phyloP scores from a whole-genome alignment of 495 filamentous ascomycete genomes.

The Clavariopsis aquatica region DNA sequence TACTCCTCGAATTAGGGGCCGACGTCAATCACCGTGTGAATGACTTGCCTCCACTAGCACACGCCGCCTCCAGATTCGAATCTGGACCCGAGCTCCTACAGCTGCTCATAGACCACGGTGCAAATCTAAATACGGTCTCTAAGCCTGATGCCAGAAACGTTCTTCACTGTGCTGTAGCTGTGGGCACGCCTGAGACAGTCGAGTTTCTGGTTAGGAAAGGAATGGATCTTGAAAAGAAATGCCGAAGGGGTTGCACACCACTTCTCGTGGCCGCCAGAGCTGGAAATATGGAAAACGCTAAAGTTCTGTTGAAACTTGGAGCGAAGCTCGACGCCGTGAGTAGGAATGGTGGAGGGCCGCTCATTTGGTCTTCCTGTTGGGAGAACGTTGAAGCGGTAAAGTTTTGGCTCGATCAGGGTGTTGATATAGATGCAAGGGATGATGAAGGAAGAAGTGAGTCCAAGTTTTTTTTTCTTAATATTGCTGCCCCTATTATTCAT shows the following conservation, averaged over 20 bases:
- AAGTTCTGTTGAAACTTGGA: constrained; percentile 16
- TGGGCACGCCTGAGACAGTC: constrained; percentile 12
- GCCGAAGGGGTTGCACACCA: constrained; percentile 15
- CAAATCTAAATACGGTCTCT: constrained; percentile 14
- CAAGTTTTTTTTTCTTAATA: too few species aligned
- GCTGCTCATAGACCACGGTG: constrained; percentile 21
- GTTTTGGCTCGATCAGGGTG: constrained; percentile 11
- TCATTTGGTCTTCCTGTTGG: constrained; percentile 22
- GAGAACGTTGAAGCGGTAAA: constrained; percentile 18
- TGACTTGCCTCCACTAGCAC: constrained; percentile 6
- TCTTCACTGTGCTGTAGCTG: constrained; percentile 24
- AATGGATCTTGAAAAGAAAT: constrained; percentile 22
- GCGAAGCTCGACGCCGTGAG: constrained; percentile 9
- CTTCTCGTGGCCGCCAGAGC: constrained; percentile 18
- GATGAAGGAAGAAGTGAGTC: constrained; percentile 10
- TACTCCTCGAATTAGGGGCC: constrained; percentile 20
- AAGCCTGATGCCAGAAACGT: constrained; percentile 16
- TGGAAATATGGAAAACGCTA: constrained; percentile 9
- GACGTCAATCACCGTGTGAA: constrained; percentile 6
- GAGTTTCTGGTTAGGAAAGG: constrained; percentile 12
- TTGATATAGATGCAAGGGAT: constrained; percentile 18
- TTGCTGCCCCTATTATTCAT: background rate
- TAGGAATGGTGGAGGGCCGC: constrained; percentile 22
- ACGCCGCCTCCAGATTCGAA: constrained; percentile 9
- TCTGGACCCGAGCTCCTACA: constrained; percentile 10